Conservation (phyloP, 2,329 filamentous ascomycete species). For the Fusarium scirpi region DNA sequence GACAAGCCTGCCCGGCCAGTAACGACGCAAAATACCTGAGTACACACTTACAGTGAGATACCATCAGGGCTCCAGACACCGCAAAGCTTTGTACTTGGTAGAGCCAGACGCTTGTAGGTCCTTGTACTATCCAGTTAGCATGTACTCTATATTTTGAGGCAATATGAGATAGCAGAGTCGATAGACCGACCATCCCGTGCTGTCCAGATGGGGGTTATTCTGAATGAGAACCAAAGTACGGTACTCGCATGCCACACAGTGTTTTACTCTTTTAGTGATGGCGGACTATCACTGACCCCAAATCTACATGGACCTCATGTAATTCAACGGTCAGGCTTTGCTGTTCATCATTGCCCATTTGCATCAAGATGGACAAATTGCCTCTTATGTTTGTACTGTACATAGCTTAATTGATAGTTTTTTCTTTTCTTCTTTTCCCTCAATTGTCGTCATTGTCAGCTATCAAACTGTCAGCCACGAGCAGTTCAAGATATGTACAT, state of each 20-base stretch:
- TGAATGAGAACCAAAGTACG: background rate
- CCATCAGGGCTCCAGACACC: conserved; percentile 24
- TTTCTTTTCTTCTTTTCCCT: background rate
- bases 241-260: background rate
- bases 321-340: background rate
- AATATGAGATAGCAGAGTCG: conserved; percentile 12
- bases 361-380: conserved; percentile 29
- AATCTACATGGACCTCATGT: conserved; percentile 6
- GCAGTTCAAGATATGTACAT: conserved; percentile 4
- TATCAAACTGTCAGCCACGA: conserved; percentile 40
- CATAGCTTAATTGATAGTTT: background rate
- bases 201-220: conserved; percentile 16
- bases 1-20: conserved; percentile 34
- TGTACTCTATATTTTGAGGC: conserved; percentile 25
- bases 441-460: conserved; percentile 13
- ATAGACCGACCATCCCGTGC: conserved; percentile 25
- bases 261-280: conserved; percentile 8
- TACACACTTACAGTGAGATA: conserved; percentile 13
- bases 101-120: conserved; percentile 13
- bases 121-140: background rate
- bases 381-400: background rate
- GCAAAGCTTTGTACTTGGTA: conserved; percentile 27
- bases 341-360: conserved; percentile 6
- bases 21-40: conserved; percentile 46
- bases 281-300: background rate